phyloP scores from a whole-genome alignment of 352 stramenopile genomes.

The Phytophthora agathidicida region DNA sequence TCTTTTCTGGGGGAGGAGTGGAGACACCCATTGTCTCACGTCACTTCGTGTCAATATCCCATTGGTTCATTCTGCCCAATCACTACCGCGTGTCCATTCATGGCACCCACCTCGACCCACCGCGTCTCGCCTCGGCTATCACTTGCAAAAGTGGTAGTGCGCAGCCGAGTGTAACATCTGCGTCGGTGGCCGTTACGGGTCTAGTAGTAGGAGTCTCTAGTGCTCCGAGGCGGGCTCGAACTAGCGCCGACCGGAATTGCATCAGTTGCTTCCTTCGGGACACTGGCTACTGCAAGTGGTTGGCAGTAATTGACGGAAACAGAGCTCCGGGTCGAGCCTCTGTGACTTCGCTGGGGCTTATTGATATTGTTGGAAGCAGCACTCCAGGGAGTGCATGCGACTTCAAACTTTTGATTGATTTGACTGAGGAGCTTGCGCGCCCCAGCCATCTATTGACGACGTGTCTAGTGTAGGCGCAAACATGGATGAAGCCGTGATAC shows the following conservation, averaged over 20 bases:
- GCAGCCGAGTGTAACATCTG: constrained; percentile 6
- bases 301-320: background rate
- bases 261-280: too few relatives aligned
- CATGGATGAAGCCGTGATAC: background rate
- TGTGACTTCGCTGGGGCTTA: constrained; percentile 8
- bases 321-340: background rate
- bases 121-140: constrained; percentile 1
- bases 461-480: background rate
- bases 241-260: too few relatives aligned
- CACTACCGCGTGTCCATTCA: background rate
- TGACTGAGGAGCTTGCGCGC: background rate
- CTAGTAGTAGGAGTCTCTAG: constrained; percentile 8
- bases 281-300: background rate
- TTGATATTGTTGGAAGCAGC: background rate
- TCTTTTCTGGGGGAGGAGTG: background rate
- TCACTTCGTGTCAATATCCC: constrained; percentile 2
- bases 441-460: constrained; percentile 2
- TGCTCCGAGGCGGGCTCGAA: constrained; percentile 6
- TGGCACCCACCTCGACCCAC: background rate
- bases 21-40: background rate
- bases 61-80: constrained; percentile 1
- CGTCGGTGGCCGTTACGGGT: constrained; percentile 4
- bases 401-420: constrained; percentile 4
- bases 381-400: constrained; percentile 3
- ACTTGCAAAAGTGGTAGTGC: constrained; percentile 10